phyloP scores from a whole-genome alignment of 257 asterid genomes.

The Galeopsis tetrahit region DNA sequence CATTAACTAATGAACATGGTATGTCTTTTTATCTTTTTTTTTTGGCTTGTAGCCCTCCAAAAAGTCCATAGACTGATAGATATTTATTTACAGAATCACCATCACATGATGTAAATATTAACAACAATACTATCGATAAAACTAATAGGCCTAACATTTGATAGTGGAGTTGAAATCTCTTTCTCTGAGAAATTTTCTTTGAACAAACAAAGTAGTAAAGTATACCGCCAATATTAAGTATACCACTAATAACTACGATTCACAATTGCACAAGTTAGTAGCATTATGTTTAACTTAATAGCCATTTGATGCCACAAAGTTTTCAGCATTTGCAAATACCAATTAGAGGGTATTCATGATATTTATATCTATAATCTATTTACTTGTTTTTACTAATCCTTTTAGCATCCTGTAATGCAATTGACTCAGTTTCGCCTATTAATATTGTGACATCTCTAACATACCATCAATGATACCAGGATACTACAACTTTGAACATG shows the following conservation, averaged over 20 bases:
- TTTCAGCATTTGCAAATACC: background rate
- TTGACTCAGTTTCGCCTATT: background rate
- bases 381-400: background rate
- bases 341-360: background rate
- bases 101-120: background rate
- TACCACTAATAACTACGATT: background rate
- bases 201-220: background rate
- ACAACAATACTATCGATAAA: background rate
- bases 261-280: background rate
- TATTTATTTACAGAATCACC: too few relatives aligned
- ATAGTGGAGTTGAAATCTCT: background rate
- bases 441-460: slow-evolving; percentile 1
- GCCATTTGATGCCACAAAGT: background rate
- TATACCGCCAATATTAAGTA: background rate
- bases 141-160: background rate
- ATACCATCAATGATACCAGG: slow-evolving; percentile 13
- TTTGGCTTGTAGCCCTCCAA: slow-evolving; percentile 1
- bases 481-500: slow-evolving; percentile 10
- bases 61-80: background rate
- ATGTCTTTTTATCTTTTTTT: background rate
- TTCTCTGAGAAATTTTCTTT: background rate
- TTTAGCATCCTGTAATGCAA: background rate
- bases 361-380: background rate
- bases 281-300: background rate
- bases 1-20: background rate